These are phyloP conservation scores for Parmales sp. DNA, from an alignment of 108 stramenopile species.

Conservation along the genomic window DNA sequence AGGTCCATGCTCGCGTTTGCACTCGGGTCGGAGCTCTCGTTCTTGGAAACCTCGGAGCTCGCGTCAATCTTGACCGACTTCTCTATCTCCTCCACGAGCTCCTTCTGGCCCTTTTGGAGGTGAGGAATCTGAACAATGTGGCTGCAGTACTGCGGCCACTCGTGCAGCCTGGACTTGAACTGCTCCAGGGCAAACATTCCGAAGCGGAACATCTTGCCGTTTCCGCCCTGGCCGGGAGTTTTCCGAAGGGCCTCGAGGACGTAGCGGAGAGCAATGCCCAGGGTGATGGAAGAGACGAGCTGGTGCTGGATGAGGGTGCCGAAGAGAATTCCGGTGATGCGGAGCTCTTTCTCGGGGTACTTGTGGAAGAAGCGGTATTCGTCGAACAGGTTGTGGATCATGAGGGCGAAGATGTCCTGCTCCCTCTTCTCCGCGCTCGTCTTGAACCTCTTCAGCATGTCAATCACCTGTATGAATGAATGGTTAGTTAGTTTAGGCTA, in stretches of 20 bases:
- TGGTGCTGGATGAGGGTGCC: slow-evolving; percentile 95
- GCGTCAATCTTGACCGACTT: slow-evolving; percentile 52
- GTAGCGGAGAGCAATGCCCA: slow-evolving; percentile 95
- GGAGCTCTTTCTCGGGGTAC: slow-evolving; percentile 95
- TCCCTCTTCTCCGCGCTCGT: slow-evolving; percentile 74
- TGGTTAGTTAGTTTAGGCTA: too few relatives aligned
- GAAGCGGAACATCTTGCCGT: slow-evolving; percentile 94
- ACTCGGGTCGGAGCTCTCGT: not conserved
- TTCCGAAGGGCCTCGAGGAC: slow-evolving; percentile 94
- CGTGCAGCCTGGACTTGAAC: slow-evolving; percentile 85
- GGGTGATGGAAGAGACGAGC: slow-evolving; percentile 90
- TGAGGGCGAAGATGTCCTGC: slow-evolving; percentile 96
- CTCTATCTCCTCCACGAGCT: slow-evolving; percentile 81
- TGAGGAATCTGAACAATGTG: slow-evolving; percentile 96
- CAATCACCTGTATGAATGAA: too few relatives aligned
- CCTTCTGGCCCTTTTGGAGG: slow-evolving; percentile 68
- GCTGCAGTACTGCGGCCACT: slow-evolving; percentile 98
- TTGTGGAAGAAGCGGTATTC: slow-evolving; percentile 97
- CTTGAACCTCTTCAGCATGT: slow-evolving; percentile 91
- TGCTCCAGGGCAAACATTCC: slow-evolving; percentile 97
- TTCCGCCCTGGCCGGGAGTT: slow-evolving; percentile 48
- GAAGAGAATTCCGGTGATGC: slow-evolving; percentile 96
- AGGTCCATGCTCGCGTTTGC: not conserved
- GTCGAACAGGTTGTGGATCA: slow-evolving; percentile 97
- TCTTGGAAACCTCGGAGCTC: not conserved